Conservation (phyloP, 2,329 filamentous ascomycete genomes). For the Fusarium scirpi region DNA sequence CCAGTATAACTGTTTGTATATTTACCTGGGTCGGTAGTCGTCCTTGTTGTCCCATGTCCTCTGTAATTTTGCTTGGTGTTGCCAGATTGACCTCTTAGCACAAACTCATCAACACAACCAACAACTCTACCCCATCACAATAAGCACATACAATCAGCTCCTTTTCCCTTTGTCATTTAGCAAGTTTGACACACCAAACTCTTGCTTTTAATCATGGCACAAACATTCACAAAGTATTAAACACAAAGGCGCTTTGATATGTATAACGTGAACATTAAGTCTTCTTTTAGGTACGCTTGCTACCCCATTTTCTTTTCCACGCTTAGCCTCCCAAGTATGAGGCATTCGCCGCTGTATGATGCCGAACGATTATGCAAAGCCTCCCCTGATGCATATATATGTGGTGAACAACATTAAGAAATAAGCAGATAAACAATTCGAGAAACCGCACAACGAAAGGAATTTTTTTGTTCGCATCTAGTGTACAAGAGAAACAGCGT, state of each 20-base stretch:
- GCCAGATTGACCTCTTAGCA: not conserved
- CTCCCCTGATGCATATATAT: conserved; percentile 25
- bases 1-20: too few relatives aligned
- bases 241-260: not conserved
- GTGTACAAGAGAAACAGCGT: conserved; percentile 40
- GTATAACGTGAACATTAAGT: conserved; percentile 28
- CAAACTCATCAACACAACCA: not conserved
- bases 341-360: conserved; percentile 11
- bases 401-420: conserved; percentile 15
- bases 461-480: conserved; percentile 26
- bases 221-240: not conserved
- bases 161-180: not conserved
- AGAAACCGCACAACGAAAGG: conserved; percentile 6
- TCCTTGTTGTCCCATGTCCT: not conserved
- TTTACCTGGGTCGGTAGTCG: too few relatives aligned
- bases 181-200: not conserved
- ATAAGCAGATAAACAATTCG: conserved; percentile 1
- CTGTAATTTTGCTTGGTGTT: not conserved
- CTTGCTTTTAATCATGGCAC: not conserved
- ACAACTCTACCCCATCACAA: not conserved
- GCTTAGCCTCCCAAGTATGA: conserved; percentile 16
- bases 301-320: conserved; percentile 17
- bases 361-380: conserved; percentile 40
- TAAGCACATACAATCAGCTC: not conserved
- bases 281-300: conserved; percentile 35